Evolutionary conservation across 2,329 filamentous ascomycete genomes (phyloP).

Genomic region (Decorospora gaudefroyi): DNA sequence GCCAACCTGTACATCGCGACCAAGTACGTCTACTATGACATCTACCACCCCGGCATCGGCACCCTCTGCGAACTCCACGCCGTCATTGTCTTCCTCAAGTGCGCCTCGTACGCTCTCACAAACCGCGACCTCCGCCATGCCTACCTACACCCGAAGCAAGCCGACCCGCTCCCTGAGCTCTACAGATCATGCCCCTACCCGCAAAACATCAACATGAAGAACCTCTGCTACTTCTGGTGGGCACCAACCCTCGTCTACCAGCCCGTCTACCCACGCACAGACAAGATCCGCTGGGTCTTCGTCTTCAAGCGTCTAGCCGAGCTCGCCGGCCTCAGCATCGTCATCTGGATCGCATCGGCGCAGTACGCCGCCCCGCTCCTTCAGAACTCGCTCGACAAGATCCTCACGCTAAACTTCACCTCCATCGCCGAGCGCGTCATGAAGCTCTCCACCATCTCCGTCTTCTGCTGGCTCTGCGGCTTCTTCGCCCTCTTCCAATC

Average conservation of each 20-base stretch:
- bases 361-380: conserved; percentile 93
- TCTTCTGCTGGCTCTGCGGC: conserved; percentile 95
- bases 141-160: conserved; percentile 76
- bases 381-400: conserved; percentile 85
- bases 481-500: conserved; percentile 98
- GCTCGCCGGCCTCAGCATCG: conserved; percentile 74
- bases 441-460: conserved; percentile 92
- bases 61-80: conserved; percentile 89
- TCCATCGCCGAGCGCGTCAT: conserved; percentile 87
- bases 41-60: conserved; percentile 92
- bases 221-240: conserved; percentile 96
- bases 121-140: conserved; percentile 94
- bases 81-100: conserved; percentile 95
- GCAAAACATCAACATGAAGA: conserved; percentile 82
- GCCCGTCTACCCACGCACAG: conserved; percentile 87
- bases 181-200: conserved; percentile 88
- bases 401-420: conserved; percentile 76
- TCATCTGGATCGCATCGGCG: conserved; percentile 93
- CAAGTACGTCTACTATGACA: conserved; percentile 83
- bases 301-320: conserved; percentile 82
- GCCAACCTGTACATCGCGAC: conserved; percentile 80
- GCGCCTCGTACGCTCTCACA: conserved; percentile 92
- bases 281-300: conserved; percentile 82
- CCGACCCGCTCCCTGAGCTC: conserved; percentile 74
- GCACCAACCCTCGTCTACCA: conserved; percentile 96